Conservation (phyloP, 1,284 basidiomycete species). For the Ceratobasidium sp. region DNA sequence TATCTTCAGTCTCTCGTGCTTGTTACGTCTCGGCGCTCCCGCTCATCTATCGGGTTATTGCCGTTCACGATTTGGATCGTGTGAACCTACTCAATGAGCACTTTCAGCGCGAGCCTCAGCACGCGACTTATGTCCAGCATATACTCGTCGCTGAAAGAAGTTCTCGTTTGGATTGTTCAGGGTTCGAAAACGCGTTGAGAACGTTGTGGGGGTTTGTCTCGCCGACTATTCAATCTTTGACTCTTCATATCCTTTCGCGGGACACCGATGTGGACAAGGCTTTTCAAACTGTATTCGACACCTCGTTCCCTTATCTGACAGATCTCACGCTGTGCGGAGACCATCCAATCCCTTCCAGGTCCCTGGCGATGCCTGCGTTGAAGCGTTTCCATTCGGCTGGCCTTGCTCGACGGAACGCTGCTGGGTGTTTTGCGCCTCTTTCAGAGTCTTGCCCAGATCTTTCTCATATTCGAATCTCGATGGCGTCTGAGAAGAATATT, state of each 20-base stretch:
- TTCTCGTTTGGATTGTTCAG: constrained; percentile 5
- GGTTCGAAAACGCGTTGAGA: constrained; percentile 20
- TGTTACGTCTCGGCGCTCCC: constrained; percentile 21
- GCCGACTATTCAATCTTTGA: constrained; percentile 7
- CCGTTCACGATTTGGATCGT: not conserved
- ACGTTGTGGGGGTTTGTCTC: constrained; percentile 25
- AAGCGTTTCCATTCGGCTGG: constrained; percentile 34
- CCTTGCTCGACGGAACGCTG: constrained; percentile 21
- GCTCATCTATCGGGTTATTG: constrained; percentile 29
- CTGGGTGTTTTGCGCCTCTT: constrained; percentile 37
- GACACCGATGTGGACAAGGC: not conserved
- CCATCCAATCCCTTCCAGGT: constrained; percentile 16
- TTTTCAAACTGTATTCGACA: constrained; percentile 39
- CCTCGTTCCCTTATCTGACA: constrained; percentile 25
- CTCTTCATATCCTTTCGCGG: not conserved
- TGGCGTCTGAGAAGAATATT: constrained; percentile 35
- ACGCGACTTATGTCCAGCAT: constrained; percentile 32
- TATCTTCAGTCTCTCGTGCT: constrained; percentile 32
- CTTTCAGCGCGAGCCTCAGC: constrained; percentile 19
- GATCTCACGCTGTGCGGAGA: constrained; percentile 36
- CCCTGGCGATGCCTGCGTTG: constrained; percentile 11
- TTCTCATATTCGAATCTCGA: constrained; percentile 39
- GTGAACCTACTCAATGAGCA: constrained; percentile 5
- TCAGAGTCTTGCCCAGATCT: constrained; percentile 17
- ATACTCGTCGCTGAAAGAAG: constrained; percentile 19